Conservation (phyloP, 2,329 filamentous ascomycete species). For the Epichloe bromicola region DNA sequence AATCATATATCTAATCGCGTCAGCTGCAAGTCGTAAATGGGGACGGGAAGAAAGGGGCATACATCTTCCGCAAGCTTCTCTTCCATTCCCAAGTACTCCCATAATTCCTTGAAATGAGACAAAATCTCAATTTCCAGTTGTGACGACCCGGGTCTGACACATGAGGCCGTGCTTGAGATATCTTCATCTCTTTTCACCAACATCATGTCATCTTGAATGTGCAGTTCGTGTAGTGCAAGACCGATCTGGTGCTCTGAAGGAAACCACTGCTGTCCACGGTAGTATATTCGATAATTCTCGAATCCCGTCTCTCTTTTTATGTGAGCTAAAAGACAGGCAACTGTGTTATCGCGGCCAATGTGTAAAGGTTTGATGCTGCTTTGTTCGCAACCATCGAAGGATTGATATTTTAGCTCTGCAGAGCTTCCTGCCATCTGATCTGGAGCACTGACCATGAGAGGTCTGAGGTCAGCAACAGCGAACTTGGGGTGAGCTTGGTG, state of each 20-base stretch:
- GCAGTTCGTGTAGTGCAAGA: constrained; percentile 55
- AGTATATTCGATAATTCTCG: constrained; percentile 61
- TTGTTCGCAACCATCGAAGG: constrained; percentile 48
- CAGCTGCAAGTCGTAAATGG: constrained; percentile 8
- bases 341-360: constrained; percentile 60
- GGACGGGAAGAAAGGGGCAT: constrained; percentile 11
- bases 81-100: constrained; percentile 64
- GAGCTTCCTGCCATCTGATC: constrained; percentile 47
- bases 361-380: constrained; percentile 48
- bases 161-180: constrained; percentile 25
- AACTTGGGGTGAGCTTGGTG: constrained; percentile 50
- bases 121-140: constrained; percentile 68
- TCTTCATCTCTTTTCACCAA: constrained; percentile 49
- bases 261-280: constrained; percentile 51
- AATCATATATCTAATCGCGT: constrained; percentile 46
- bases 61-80: constrained; percentile 57
- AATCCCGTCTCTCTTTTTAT: constrained; percentile 61
- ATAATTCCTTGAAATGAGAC: constrained; percentile 71
- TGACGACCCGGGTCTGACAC: constrained; percentile 38
- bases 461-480: constrained; percentile 42
- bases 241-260: constrained; percentile 45
- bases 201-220: constrained; percentile 50
- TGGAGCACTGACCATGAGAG: constrained; percentile 37
- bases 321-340: constrained; percentile 53
- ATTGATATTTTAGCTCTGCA: constrained; percentile 60